phyloP scores from a whole-genome alignment of 257 asterid genomes.

The Dorcoceras hygrometricum region DNA sequence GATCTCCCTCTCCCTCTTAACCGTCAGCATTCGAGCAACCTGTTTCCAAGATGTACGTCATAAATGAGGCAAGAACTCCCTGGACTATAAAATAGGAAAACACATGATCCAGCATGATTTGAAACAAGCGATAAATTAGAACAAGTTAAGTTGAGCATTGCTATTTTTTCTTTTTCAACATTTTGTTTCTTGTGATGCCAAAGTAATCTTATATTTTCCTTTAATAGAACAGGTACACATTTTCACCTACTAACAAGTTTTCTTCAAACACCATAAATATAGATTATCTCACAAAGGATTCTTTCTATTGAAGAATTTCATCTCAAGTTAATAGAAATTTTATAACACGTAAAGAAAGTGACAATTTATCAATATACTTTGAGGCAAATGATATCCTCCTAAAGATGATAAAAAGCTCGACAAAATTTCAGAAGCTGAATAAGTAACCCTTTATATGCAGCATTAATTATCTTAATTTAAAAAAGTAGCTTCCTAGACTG shows the following conservation, averaged over 20 bases:
- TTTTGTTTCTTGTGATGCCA: background rate
- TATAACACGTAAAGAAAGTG: background rate
- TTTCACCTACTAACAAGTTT: background rate
- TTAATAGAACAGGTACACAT: background rate
- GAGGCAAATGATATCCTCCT: background rate
- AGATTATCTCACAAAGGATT: background rate
- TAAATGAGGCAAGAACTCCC: background rate
- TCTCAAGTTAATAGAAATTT: background rate
- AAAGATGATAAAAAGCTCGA: background rate
- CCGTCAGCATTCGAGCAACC: constrained; percentile 88
- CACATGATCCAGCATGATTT: background rate
- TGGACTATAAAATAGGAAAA: background rate
- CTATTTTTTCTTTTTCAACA: background rate
- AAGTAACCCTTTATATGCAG: background rate
- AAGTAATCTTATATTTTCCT: background rate
- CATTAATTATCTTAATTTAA: background rate
- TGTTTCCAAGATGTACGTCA: constrained; percentile 21
- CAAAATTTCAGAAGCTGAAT: too few species aligned
- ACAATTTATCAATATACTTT: too few species aligned
- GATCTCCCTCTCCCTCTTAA: constrained; percentile 89
- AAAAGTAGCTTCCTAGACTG: background rate
- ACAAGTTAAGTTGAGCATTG: background rate
- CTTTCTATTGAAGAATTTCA: background rate
- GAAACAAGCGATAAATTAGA: background rate
- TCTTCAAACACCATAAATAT: background rate